Evolutionary conservation across 2,329 filamentous ascomycete genomes (phyloP).

Genomic region (Sporothrix schenckii): DNA sequence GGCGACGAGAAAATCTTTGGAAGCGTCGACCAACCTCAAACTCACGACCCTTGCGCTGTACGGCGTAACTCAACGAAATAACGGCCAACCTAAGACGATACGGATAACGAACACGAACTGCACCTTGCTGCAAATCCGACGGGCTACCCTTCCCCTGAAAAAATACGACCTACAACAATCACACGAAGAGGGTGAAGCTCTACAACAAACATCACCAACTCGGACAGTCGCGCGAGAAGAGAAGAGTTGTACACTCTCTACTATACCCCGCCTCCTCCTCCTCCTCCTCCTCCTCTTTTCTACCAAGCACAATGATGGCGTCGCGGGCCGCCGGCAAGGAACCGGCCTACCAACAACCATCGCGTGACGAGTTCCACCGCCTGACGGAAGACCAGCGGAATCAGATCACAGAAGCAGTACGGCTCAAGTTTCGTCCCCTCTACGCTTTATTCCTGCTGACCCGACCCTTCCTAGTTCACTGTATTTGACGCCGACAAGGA

Average conservation of each 20-base stretch:
- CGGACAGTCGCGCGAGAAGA: background rate
- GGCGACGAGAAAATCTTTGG: slow-evolving; percentile 11
- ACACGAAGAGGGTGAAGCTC: background rate
- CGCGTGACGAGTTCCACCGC: slow-evolving; percentile 45
- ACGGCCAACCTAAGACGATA: background rate
- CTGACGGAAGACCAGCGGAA: slow-evolving; percentile 87
- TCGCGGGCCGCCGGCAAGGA: slow-evolving; percentile 37
- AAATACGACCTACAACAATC: background rate
- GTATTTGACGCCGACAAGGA: slow-evolving; percentile 98
- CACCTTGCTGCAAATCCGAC: background rate
- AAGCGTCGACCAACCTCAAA: background rate
- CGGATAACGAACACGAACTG: background rate
- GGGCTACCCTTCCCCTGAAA: background rate
- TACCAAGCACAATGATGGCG: slow-evolving; percentile 36
- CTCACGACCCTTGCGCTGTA: background rate
- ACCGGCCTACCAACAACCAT: slow-evolving; percentile 40
- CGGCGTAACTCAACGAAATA: background rate
- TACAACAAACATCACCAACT: background rate
- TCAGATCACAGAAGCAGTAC: slow-evolving; percentile 90
- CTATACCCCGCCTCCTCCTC: background rate
- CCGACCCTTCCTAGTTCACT: slow-evolving; percentile 66
- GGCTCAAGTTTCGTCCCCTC: slow-evolving; percentile 42
- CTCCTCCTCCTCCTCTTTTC: too few species aligned
- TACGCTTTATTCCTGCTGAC: background rate
- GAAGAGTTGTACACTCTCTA: background rate